phyloP scores from a whole-genome alignment of 805 yeast species.

The Wickerhamiella occidentalis region DNA sequence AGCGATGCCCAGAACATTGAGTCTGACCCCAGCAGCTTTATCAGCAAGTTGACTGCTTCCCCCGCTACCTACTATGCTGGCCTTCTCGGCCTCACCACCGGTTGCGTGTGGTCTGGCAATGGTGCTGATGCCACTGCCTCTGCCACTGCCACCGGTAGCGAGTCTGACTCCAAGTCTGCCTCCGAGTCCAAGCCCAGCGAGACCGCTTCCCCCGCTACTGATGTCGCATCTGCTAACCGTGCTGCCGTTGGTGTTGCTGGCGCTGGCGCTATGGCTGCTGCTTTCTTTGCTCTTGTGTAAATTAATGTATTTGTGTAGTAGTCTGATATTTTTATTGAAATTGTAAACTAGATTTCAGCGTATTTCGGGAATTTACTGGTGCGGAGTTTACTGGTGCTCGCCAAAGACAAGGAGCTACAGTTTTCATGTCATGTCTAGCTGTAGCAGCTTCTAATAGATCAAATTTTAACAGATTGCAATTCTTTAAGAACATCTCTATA shows the following conservation, averaged over 20 bases:
- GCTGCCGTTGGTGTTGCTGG: slow-evolving; percentile 4
- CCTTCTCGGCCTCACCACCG: slow-evolving; percentile 9
- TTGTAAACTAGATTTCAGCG: too few species aligned
- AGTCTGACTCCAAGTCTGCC: not conserved
- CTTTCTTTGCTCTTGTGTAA: slow-evolving; percentile 4
- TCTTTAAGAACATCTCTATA: too few species aligned
- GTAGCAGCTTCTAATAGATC: too few species aligned
- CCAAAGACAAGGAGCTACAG: too few species aligned
- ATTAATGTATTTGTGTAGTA: not conserved
- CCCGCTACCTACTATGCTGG: slow-evolving; percentile 11
- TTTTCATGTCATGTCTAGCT: too few species aligned
- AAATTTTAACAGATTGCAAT: too few species aligned
- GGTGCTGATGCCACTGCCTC: not conserved
- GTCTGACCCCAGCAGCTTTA: slow-evolving; percentile 4
- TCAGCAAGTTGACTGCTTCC: not conserved
- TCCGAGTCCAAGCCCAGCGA: not conserved
- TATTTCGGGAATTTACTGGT: too few species aligned
- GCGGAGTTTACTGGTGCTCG: too few species aligned
- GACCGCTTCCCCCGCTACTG: not conserved
- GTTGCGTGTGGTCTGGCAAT: slow-evolving; percentile 6
- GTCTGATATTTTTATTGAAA: not conserved
- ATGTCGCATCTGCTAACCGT: slow-evolving; percentile 9
- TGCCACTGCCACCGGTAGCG: not conserved
- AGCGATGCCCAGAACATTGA: not conserved
- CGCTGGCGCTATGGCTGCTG: slow-evolving; percentile 9